Evolutionary conservation across 352 stramenopile species (phyloP).

Genomic region (Globisporangium takayamanum): DNA sequence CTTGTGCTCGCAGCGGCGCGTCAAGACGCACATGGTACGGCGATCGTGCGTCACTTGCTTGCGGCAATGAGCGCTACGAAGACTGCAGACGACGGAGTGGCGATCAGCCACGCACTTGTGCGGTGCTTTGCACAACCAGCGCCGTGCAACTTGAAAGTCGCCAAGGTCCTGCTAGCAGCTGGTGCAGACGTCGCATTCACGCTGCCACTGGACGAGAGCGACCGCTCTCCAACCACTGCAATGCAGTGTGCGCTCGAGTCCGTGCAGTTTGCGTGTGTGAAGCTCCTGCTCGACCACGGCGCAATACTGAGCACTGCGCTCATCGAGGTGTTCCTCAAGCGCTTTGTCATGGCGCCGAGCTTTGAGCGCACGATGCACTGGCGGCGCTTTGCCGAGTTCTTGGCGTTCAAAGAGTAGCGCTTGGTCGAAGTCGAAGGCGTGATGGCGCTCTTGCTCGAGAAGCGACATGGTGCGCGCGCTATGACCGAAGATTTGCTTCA

Average conservation of each 20-base stretch:
- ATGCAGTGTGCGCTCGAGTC: constrained; percentile 28
- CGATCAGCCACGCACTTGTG: constrained; percentile 30
- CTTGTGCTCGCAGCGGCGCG: constrained; percentile 31
- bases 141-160: constrained; percentile 35
- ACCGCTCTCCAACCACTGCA: constrained; percentile 13
- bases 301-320: constrained; percentile 22
- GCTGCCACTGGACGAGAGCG: background rate
- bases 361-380: constrained; percentile 16
- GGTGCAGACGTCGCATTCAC: constrained; percentile 25
- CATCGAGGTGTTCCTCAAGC: constrained; percentile 28
- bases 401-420: constrained; percentile 22
- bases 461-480: constrained; percentile 14
- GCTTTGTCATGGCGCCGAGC: constrained; percentile 12
- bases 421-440: constrained; percentile 38
- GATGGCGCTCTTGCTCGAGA: constrained; percentile 36
- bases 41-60: constrained; percentile 28
- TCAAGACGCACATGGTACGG: constrained; percentile 30
- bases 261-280: constrained; percentile 27
- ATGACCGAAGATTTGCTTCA: constrained; percentile 43
- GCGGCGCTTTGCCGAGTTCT: constrained; percentile 26
- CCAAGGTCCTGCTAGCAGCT: constrained; percentile 29
- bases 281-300: constrained; percentile 37
- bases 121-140: constrained; percentile 27
- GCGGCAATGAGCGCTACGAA: constrained; percentile 7
- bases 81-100: background rate